Base-by-base conservation (phyloP, 345 rosid species). In the Alliaria petiolata region DNA sequence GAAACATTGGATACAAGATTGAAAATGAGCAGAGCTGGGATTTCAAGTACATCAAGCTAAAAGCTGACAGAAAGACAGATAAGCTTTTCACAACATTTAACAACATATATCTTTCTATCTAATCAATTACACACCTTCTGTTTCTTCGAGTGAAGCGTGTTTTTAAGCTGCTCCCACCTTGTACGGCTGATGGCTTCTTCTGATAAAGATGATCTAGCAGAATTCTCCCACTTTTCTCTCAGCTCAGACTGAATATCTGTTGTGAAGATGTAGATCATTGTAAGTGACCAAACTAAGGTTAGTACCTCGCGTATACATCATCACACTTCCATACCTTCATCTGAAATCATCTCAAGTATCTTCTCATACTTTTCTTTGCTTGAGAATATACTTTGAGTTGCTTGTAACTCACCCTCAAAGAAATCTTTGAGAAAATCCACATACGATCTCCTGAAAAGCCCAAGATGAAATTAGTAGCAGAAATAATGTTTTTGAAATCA, bases 91-190 rank as follows among this genome's bases (percentile, higher is more conserved):
- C 57, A 44, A 64, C 25, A 25, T 3, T 57, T 62, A n/a, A n/a
- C n/a, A 28, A 36, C 62, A 58, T 7, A n/a, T 7, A 47, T 9
- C 10, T 12, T 1, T 45, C 34, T 34, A 19, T 64, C 16, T 11
- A 36, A 12, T 15, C 4, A 33, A 49, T 14, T 20, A 42, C 65
- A 58, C 79, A 91, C 97, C 92, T 95, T 91, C 9, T 81, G 80
- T 67, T 79, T 90, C 75, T 88, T 87, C 0, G 97, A 89, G 63
- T 85, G 89, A 65, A 91, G 84, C 14, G 81, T 51, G 46, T 69
- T 71, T 68, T 89, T 95, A 34, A 95, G 87, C 76, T 89, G 95
- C 75, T 86, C 89, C 98, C 98, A 89, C 60, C 97, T 84, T 55
- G 73, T 69, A 76, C 49, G 43, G 73, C 93, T 88, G 53, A 80